Percentiles rank a stretch among this genome's conserved stretches.
phyloP scores from a whole-genome alignment of 2,329 filamentous ascomycete species.

The Aspergillus neotritici region DNA sequence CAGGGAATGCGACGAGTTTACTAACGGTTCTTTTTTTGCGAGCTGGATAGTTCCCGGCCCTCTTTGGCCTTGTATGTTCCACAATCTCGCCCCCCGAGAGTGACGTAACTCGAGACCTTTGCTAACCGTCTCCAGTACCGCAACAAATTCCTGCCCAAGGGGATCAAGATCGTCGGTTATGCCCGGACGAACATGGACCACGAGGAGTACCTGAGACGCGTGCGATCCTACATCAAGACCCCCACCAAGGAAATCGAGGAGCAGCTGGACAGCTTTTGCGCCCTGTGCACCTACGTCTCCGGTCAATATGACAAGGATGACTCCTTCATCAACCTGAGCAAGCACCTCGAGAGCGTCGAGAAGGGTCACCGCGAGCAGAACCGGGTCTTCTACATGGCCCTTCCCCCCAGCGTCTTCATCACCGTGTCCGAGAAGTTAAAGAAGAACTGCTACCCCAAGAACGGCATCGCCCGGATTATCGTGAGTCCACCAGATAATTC shows the following conservation, averaged over 20 bases:
- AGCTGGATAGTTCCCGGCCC: conserved; percentile 71
- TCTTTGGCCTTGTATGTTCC: conserved; percentile 86
- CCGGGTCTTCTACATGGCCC: conserved; percentile 97
- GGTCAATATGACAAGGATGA: conserved; percentile 98
- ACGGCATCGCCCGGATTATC: conserved; percentile 88
- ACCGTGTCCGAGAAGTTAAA: conserved; percentile 96
- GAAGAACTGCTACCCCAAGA: conserved; percentile 90
- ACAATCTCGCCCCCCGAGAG: neutral
- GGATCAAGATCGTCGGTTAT: conserved; percentile 97
- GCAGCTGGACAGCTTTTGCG: conserved; percentile 84
- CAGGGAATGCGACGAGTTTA: too few species aligned
- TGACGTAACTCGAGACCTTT: conserved; percentile 1
- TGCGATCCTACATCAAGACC: conserved; percentile 98
- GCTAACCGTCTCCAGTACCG: conserved; percentile 62
- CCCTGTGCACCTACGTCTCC: conserved; percentile 86
- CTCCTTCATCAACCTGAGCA: conserved; percentile 78
- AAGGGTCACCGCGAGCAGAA: conserved; percentile 75
- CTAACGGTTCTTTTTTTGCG: too few species aligned
- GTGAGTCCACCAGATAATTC: conserved; percentile 48
- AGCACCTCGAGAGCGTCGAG: conserved; percentile 82
- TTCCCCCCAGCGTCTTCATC: conserved; percentile 96
- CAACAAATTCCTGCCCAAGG: conserved; percentile 96
- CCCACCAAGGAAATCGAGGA: conserved; percentile 96
- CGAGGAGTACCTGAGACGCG: conserved; percentile 85
- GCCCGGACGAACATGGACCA: conserved; percentile 99